phyloP scores from a whole-genome alignment of 176 grass and related monocot genomes.

The Oryza australiensis region DNA sequence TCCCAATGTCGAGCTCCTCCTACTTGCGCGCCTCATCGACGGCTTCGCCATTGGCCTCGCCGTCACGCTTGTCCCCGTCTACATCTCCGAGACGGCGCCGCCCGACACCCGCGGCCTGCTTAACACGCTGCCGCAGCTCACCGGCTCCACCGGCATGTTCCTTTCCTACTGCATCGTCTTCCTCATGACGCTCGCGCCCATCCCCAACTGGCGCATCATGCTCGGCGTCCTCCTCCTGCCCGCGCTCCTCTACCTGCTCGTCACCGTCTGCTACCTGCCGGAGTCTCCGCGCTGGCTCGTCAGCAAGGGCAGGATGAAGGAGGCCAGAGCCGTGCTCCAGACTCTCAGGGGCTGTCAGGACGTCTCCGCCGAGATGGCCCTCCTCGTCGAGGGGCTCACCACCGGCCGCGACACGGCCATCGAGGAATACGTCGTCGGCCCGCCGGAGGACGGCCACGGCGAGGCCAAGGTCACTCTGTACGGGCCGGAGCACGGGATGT shows the following conservation, averaged over 20 bases:
- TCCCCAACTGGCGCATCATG: constrained; percentile 77
- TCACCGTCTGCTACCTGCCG: constrained; percentile 56
- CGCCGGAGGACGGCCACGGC: background rate
- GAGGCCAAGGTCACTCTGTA: constrained; percentile 42
- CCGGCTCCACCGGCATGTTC: constrained; percentile 74
- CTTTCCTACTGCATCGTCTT: constrained; percentile 83
- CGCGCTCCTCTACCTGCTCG: constrained; percentile 48
- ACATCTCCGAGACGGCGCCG: constrained; percentile 90
- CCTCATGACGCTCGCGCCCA: constrained; percentile 60
- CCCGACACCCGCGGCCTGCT: constrained; percentile 66
- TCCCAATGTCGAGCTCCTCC: constrained; percentile 66
- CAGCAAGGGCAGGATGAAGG: constrained; percentile 76
- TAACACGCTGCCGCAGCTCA: constrained; percentile 89
- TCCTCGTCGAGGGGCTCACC: constrained; percentile 71
- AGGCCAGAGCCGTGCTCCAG: constrained; percentile 63
- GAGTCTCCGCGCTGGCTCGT: constrained; percentile 89
- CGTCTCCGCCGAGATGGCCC: constrained; percentile 77
- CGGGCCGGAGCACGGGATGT: constrained; percentile 53
- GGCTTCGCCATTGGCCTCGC: constrained; percentile 78
- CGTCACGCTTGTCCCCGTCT: constrained; percentile 80
- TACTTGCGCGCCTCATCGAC: constrained; percentile 61
- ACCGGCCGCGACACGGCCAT: constrained; percentile 52
- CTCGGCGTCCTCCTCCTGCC: constrained; percentile 64
- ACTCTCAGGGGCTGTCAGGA: constrained; percentile 64
- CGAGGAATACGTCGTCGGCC: constrained; percentile 75